Evolutionary conservation across 441 rosid genomes (phyloP).

Genomic region (Dalechampia spathulata): DNA sequence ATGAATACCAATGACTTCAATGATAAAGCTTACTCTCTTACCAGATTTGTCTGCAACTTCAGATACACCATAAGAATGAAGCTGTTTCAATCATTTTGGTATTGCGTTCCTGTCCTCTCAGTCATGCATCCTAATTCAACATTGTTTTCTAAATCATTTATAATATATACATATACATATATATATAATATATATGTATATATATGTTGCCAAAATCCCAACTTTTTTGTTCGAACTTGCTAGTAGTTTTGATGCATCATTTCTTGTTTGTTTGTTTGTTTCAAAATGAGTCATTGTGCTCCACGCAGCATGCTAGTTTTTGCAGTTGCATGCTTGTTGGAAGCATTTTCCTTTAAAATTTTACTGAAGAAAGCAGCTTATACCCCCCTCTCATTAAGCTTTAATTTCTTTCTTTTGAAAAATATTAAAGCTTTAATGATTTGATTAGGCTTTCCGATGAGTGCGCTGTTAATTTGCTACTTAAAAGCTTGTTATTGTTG

Average conservation of each 20-base stretch:
- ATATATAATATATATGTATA: no score
- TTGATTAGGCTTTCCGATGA: no score
- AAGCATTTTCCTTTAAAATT: neutral
- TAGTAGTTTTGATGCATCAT: neutral
- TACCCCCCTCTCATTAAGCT: no score
- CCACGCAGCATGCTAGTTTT: constrained; percentile 6
- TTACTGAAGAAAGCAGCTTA: neutral
- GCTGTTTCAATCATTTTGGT: constrained; percentile 10
- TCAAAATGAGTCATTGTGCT: neutral
- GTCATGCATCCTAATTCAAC: constrained; percentile 4
- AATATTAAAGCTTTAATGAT: no score
- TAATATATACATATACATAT: no score
- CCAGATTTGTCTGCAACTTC: constrained; percentile 4
- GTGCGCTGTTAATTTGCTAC: no score
- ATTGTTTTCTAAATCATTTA: constrained; percentile 10
- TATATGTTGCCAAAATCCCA: neutral
- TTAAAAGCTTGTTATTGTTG: no score
- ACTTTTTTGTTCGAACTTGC: neutral
- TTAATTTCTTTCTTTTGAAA: no score
- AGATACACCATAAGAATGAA: constrained; percentile 4
- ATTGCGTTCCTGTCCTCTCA: no score
- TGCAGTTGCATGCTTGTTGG: constrained; percentile 5
- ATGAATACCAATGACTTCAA: constrained; percentile 20
- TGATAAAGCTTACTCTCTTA: neutral
- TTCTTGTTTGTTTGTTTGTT: neutral